Evolutionary conservation across 2,329 filamentous ascomycete genomes (phyloP).

Genomic region (Aspergillus pseudoglaucus): DNA sequence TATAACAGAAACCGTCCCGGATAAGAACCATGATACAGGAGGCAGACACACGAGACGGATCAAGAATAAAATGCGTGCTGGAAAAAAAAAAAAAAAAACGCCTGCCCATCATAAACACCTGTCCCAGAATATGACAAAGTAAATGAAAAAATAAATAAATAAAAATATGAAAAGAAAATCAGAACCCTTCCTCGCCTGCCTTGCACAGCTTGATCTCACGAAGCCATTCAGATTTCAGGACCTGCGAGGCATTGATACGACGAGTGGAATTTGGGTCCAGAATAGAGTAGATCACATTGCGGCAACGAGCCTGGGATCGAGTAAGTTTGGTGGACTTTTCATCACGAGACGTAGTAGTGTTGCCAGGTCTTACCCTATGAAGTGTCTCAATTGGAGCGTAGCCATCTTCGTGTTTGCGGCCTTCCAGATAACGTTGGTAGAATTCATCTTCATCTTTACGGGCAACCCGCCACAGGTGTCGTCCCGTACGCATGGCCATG

Average conservation of each 20-base stretch:
- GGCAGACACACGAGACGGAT: constrained; percentile 6
- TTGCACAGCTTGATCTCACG: constrained; percentile 96
- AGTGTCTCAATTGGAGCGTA: constrained; percentile 95
- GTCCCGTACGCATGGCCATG: constrained; percentile 97
- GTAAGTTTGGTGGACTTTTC: constrained; percentile 11
- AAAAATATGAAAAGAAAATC: constrained; percentile 11
- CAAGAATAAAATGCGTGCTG: constrained; percentile 4
- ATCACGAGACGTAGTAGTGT: not conserved
- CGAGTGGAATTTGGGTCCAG: constrained; percentile 88
- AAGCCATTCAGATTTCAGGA: constrained; percentile 97
- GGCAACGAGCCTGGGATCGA: constrained; percentile 70
- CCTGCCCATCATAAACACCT: constrained; percentile 2
- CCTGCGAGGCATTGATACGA: constrained; percentile 90
- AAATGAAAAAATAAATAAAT: constrained; percentile 3
- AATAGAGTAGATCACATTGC: constrained; percentile 98
- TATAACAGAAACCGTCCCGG: constrained; percentile 14
- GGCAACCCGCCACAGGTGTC: constrained; percentile 94
- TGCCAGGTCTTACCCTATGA: constrained; percentile 66
- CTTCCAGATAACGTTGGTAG: constrained; percentile 88
- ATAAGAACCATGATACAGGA: constrained; percentile 4
- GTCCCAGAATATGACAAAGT: constrained; percentile 1
- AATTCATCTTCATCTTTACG: constrained; percentile 97
- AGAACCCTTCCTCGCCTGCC: constrained; percentile 91
- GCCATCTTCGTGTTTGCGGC: constrained; percentile 86
- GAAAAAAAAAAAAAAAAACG: constrained; percentile 6